Base-by-base conservation (phyloP, 768 basidiomycete species). In the Rossbeevera mucosa region DNA sequence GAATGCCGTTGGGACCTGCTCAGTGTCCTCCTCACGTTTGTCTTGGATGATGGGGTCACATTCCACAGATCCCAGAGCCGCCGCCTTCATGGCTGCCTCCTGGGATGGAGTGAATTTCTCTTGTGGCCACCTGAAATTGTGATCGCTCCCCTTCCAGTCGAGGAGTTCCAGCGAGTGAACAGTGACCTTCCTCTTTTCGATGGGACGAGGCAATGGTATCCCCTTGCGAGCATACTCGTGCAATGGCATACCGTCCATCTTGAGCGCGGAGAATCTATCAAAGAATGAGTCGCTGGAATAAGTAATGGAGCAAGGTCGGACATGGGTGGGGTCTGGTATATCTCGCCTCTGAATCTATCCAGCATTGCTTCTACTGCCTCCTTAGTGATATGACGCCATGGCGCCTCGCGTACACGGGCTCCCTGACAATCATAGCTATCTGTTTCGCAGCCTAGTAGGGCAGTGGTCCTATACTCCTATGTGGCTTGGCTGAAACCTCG, bases 191-290 rank as follows among this genome's bases (percentile, higher is more conserved):
- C 96, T 86, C 45, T 86, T 69, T 61, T 94, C 91, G 54, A 99
- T 94, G n/a, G 95, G 89, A 8, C 94, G 84, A 28, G 96, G 96
- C 14, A 99, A 80, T 0, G 94, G 91, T 40, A 86, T 89, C 7
- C 89, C 89, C 63, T 86, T 78, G 2, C 96, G 83, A 18, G 96
- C 96, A 64, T 98, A 99, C 61, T 98, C 94, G 67, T 98, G 92
- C 30, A 98, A 69, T 0, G 92, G 92, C 68, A 81, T 91, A 1
- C 96, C 96, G 59, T 98, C 94, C 94, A 98, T 98, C 71, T 98
- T 98, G 30, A 98, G 76, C 2, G 96, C 96, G 9, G 96, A 98
- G 71, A 94, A 99, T 65, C 95, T 97, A 64, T 25, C 7, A 45
- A 38, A 50, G 41, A 52, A 48, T 52, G 53, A 55, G 50, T 44